Percentiles rank a stretch among this genome's conserved stretches.
Evolutionary conservation across 305 asterid species (phyloP).

Genomic region (Withania somnifera): DNA sequence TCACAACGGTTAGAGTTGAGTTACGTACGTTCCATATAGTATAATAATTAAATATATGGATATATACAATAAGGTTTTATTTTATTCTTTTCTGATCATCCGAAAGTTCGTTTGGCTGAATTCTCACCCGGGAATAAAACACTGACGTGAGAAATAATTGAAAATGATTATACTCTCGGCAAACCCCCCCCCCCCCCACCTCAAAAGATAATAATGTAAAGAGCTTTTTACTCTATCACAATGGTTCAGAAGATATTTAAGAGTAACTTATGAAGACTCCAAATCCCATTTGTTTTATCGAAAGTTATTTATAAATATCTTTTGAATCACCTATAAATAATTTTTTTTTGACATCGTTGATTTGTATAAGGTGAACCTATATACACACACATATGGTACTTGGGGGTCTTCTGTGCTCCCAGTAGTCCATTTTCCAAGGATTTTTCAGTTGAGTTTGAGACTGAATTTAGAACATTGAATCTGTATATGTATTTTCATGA

Average conservation of each 20-base stretch:
- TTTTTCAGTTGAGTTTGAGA: background rate
- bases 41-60: too few species aligned
- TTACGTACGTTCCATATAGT: constrained; percentile 10
- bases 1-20: constrained; percentile 30
- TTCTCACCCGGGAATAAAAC: constrained; percentile 31
- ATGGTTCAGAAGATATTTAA: too few species aligned
- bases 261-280: background rate
- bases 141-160: constrained; percentile 23
- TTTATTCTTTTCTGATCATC: constrained; percentile 9
- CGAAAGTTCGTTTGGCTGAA: constrained; percentile 24
- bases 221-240: background rate
- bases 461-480: background rate
- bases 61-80: constrained; percentile 1
- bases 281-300: background rate
- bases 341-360: too few species aligned
- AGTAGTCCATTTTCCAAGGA: background rate
- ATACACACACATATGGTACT: background rate
- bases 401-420: background rate
- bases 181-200: background rate
- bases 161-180: constrained; percentile 15
- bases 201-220: background rate
- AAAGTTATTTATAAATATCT: background rate
- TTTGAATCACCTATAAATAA: background rate
- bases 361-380: background rate
- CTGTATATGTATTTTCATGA: background rate